Percentiles rank a stretch among this genome's conserved stretches.
phyloP scores from a whole-genome alignment of 202 grass and related monocot species.

The Carex arenaria region DNA sequence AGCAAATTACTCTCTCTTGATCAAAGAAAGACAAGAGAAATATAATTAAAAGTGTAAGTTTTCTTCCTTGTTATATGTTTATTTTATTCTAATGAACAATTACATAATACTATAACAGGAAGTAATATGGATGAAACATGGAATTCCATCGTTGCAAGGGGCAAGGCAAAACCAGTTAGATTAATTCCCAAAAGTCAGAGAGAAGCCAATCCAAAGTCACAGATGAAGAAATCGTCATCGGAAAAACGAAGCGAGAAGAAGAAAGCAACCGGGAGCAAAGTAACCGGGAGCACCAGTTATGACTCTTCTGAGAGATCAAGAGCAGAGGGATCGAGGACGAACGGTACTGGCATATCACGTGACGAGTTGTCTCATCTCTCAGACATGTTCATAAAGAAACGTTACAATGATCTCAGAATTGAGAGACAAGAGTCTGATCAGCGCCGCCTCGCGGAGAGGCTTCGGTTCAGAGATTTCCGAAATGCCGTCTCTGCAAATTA shows the following conservation, averaged over 20 bases:
- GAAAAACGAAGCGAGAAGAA: not conserved
- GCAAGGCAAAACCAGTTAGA: slow-evolving; percentile 34
- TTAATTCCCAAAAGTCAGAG: slow-evolving; percentile 33
- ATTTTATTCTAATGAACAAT: not conserved
- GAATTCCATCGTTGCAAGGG: slow-evolving; percentile 34
- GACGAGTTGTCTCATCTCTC: slow-evolving; percentile 58
- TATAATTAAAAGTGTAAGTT: not conserved
- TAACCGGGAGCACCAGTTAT: not conserved
- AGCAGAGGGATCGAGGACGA: slow-evolving; percentile 39
- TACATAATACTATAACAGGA: slow-evolving; percentile 1
- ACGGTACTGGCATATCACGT: slow-evolving; percentile 24
- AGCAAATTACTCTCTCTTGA: not conserved
- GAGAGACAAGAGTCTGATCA: slow-evolving; percentile 75
- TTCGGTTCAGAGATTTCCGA: not conserved
- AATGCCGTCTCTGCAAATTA: not conserved
- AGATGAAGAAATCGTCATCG: slow-evolving; percentile 29
- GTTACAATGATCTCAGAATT: slow-evolving; percentile 58
- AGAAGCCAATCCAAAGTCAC: not conserved
- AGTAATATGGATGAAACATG: slow-evolving; percentile 48
- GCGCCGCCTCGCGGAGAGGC: slow-evolving; percentile 36
- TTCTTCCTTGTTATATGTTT: not conserved
- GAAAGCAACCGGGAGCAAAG: not conserved
- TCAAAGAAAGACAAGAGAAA: not conserved
- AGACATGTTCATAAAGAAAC: slow-evolving; percentile 67
- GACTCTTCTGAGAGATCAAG: not conserved